These are phyloP conservation scores for Rhodosorus marinus DNA, from an alignment of 23 red algal genomes.

Conservation along the genomic window DNA sequence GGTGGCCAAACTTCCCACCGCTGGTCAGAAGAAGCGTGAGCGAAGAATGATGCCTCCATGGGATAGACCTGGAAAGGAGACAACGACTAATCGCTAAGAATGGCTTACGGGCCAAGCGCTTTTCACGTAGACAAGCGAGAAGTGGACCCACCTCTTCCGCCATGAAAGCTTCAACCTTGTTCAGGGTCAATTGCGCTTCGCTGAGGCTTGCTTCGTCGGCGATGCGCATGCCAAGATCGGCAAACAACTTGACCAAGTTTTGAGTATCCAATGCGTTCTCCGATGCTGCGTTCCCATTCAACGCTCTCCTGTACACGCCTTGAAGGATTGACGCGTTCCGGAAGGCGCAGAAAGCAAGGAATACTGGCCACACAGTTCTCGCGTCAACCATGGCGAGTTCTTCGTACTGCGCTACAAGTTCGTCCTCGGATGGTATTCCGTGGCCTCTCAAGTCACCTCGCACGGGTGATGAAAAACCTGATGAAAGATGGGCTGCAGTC, in stretches of 20 bases:
- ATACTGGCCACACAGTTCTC: not conserved
- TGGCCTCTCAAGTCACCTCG: conserved; percentile 1
- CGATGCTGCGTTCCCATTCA: conserved; percentile 61
- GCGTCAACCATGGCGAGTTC: not conserved
- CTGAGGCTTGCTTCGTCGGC: not conserved
- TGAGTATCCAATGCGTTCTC: too few relatives aligned
- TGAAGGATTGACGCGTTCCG: conserved; percentile 43
- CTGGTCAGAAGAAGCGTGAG: conserved; percentile 4
- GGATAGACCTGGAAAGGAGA: too few relatives aligned
- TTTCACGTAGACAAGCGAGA: too few relatives aligned
- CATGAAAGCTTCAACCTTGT: conserved; percentile 28
- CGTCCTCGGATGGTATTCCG: conserved; percentile 41
- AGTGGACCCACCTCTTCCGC: conserved; percentile 17
- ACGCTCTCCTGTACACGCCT: conserved; percentile 28
- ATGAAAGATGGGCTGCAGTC: too few relatives aligned
- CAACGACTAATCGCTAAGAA: too few relatives aligned
- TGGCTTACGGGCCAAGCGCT: too few relatives aligned
- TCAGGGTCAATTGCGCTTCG: not conserved
- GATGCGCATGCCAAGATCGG: too few relatives aligned
- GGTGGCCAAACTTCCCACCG: conserved; percentile 21
- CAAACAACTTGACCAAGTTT: too few relatives aligned
- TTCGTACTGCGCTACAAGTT: conserved; percentile 15
- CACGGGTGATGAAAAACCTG: too few relatives aligned
- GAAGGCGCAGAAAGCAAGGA: conserved; percentile 39
- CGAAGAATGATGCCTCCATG: conserved; percentile 10